phyloP scores from a whole-genome alignment of 2,329 filamentous ascomycete genomes.

The Ophiocordyceps sinensis region DNA sequence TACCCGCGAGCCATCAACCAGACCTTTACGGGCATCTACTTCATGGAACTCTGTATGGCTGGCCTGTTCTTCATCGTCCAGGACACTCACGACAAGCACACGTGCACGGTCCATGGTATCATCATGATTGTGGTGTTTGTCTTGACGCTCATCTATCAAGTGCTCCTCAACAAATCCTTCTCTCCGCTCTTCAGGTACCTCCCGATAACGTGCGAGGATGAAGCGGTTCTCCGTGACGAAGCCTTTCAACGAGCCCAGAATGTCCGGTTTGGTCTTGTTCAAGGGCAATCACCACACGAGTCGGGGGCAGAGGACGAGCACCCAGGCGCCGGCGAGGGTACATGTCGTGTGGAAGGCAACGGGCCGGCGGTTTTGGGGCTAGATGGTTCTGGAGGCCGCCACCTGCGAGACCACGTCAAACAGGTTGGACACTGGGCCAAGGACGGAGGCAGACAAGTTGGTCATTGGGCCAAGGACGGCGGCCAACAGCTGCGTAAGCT shows the following conservation, averaged over 20 bases:
- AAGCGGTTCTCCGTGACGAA: constrained; percentile 80
- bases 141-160: constrained; percentile 65
- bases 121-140: constrained; percentile 65
- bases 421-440: constrained; percentile 28
- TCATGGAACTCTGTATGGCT: constrained; percentile 83
- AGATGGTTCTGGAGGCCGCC: constrained; percentile 18
- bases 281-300: constrained; percentile 35
- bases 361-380: constrained; percentile 24
- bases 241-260: constrained; percentile 73
- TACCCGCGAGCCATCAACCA: constrained; percentile 92
- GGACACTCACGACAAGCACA: constrained; percentile 35
- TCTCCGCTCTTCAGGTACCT: constrained; percentile 75
- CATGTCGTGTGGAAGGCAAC: constrained; percentile 16
- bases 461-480: constrained; percentile 24
- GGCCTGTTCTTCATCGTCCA: constrained; percentile 74
- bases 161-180: constrained; percentile 70
- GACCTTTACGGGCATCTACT: constrained; percentile 84
- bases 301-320: constrained; percentile 14
- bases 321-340: constrained; percentile 24
- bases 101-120: constrained; percentile 64
- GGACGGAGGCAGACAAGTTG: constrained; percentile 16
- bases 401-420: constrained; percentile 29
- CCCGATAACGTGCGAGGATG: constrained; percentile 90
- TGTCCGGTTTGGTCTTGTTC: constrained; percentile 46
- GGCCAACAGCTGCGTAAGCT: constrained; percentile 33